These are phyloP conservation scores for Pseudozyma sp. DNA, from an alignment of 1,284 basidiomycete genomes.

Conservation along the genomic window DNA sequence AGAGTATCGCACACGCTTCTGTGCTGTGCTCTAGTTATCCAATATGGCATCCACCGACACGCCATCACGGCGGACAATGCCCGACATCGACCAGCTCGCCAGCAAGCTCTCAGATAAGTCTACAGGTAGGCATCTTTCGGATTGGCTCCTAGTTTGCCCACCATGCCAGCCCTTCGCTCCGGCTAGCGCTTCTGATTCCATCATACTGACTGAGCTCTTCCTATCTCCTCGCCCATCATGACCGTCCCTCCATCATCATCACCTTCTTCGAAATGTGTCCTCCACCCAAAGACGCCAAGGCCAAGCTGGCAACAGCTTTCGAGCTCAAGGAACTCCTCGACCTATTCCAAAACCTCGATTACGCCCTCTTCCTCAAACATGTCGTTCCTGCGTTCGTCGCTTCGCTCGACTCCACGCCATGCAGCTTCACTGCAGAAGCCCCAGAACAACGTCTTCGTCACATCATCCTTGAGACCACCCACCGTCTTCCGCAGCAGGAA, in stretches of 20 bases:
- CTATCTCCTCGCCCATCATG: not conserved
- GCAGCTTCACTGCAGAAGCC: conserved; percentile 81
- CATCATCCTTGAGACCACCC: conserved; percentile 73
- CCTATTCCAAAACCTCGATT: conserved; percentile 73
- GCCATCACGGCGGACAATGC: conserved; percentile 40
- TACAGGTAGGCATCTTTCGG: conserved; percentile 16
- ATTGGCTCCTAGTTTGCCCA: no score
- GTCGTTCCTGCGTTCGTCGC: conserved; percentile 82
- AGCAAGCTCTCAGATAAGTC: conserved; percentile 43
- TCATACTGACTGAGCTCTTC: not conserved
- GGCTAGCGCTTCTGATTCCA: not conserved
- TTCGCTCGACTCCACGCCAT: conserved; percentile 81
- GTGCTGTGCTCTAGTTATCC: not conserved
- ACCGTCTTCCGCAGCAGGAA: conserved; percentile 87
- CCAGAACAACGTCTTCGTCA: conserved; percentile 79
- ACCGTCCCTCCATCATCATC: no score
- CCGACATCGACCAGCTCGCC: conserved; percentile 49
- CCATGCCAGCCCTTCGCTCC: no score
- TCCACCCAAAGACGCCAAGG: conserved; percentile 40
- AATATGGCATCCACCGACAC: conserved; percentile 43
- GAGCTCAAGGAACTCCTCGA: conserved; percentile 66
- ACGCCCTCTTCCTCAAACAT: conserved; percentile 74
- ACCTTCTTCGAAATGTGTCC: no score
- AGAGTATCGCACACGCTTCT: not conserved
- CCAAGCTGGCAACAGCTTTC: conserved; percentile 51